Evolutionary conservation across 1,139 yeast species (phyloP).

Genomic region (Candida smagusa): DNA sequence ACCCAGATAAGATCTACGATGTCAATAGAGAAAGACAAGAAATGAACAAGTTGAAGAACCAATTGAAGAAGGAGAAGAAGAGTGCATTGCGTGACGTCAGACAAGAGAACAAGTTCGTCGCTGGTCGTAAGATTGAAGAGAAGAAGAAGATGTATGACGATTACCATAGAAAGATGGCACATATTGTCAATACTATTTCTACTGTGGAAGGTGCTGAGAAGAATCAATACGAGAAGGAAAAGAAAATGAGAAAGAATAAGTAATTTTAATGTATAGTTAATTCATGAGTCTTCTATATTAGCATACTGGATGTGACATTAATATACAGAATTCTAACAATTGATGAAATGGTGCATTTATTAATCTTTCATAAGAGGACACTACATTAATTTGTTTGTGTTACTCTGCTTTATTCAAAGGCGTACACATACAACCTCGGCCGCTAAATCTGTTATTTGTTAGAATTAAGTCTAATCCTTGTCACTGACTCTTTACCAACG

Average conservation of each 20-base stretch:
- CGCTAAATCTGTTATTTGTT: no score
- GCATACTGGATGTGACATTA: no score
- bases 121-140: conserved; percentile 78
- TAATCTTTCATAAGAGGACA: no score
- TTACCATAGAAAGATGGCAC: conserved; percentile 88
- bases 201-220: conserved; percentile 94
- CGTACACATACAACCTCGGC: no score
- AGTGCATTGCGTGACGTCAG: conserved; percentile 86
- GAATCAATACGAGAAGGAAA: conserved; percentile 86
- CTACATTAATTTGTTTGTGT: no score
- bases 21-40: conserved; percentile 80
- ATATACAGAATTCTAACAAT: no score
- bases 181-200: conserved; percentile 78
- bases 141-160: conserved; percentile 72
- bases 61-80: conserved; percentile 89
- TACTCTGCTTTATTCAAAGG: no score
- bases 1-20: conserved; percentile 92
- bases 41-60: conserved; percentile 73
- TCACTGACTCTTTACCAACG: no score
- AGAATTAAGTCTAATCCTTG: no score
- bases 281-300: no score
- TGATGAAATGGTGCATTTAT: no score
- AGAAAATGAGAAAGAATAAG: conserved; percentile 52
- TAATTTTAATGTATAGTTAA: neutral
- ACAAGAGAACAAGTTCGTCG: conserved; percentile 81